phyloP scores from a whole-genome alignment of 2,329 filamentous ascomycete species.

The Colletotrichum euphorbiae region DNA sequence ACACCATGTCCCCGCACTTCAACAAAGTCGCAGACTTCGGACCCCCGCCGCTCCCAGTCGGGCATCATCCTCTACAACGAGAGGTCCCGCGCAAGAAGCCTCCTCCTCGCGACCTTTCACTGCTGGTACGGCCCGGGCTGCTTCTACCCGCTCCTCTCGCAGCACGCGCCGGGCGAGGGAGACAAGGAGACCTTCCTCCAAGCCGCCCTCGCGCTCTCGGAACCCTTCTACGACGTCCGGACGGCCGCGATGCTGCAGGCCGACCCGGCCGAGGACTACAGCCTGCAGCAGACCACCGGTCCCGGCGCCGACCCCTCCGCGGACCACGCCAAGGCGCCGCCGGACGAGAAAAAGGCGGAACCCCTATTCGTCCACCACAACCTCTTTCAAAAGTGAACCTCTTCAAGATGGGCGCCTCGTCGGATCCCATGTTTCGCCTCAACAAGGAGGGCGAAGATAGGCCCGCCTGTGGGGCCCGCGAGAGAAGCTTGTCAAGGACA shows the following conservation, averaged over 20 bases:
- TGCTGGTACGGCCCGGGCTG: constrained; percentile 64
- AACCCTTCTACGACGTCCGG: constrained; percentile 54
- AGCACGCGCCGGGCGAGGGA: constrained; percentile 56
- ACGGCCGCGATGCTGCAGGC: constrained; percentile 48
- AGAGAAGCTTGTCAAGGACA: constrained; percentile 41
- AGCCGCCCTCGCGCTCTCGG: constrained; percentile 55
- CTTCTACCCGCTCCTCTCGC: constrained; percentile 62
- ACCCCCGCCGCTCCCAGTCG: constrained; percentile 56
- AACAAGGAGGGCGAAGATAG: constrained; percentile 42
- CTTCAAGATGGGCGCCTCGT: constrained; percentile 41
- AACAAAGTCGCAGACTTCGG: constrained; percentile 55
- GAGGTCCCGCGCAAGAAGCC: constrained; percentile 55
- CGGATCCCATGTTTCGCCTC: constrained; percentile 40
- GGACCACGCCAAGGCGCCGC: constrained; percentile 36
- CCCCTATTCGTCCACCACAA: constrained; percentile 52
- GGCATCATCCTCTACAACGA: constrained; percentile 63
- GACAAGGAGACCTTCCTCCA: constrained; percentile 63
- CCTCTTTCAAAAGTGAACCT: constrained; percentile 52
- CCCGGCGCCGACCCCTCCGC: not conserved
- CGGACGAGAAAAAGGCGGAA: constrained; percentile 39
- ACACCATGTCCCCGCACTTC: constrained; percentile 55
- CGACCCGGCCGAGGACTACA: constrained; percentile 47
- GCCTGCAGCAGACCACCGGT: constrained; percentile 38
- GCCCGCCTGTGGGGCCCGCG: constrained; percentile 47
- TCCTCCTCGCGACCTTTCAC: constrained; percentile 65